Base-by-base conservation (phyloP, 108 stramenopile genomes). In the Licmophora abbreviata region DNA sequence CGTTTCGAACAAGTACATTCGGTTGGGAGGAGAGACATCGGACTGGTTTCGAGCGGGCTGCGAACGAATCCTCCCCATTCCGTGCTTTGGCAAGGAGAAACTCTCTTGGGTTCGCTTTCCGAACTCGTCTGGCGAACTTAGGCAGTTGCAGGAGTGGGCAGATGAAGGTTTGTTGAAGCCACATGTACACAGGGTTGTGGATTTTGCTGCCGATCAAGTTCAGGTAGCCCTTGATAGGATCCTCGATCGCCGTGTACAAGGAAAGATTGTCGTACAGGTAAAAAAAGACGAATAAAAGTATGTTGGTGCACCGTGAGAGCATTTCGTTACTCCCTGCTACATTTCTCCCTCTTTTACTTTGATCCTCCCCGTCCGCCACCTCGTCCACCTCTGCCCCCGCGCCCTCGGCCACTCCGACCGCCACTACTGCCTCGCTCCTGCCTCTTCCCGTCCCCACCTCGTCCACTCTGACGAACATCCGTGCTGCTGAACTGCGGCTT, bases 91-190 rank as follows among this genome's bases (percentile, higher is more conserved):
- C 3, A 40, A 58, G 21, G 60, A 61, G 21, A 48, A 61, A 41
- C 44, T 73, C 29, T 73, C 67, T 61, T 73, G 72, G 66, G 54
- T 67, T 21, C 61, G 58, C 10, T 73, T 67, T 28, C 69, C 61
- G 0, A 50, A 61, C 3, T 64, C 61, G 0, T 52, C 48, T 6
- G 15, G 57, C 18, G 61, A 61, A 29, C 48, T 72, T 9, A 20
- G 66, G 23, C 58, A 66, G 29, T 17, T 66, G 0, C 2, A 30
- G 1, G 18, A 50, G 21, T 38, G 63, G 38, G 53, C 48, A 6
- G 44, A 49, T 11, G 40, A 32, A 14, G 61, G 61, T 11, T 54
- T 62, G 45, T 37, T 66, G 21, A 44, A 26, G 40, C 51, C 52
- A 6, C n/a, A 9, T 4, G 42, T 59, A 7, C 29, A 47, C 8